Percentiles rank a stretch among this genome's conserved stretches.
Evolutionary conservation across 257 asterid species (phyloP).

Genomic region (Knoxia roxburghii): DNA sequence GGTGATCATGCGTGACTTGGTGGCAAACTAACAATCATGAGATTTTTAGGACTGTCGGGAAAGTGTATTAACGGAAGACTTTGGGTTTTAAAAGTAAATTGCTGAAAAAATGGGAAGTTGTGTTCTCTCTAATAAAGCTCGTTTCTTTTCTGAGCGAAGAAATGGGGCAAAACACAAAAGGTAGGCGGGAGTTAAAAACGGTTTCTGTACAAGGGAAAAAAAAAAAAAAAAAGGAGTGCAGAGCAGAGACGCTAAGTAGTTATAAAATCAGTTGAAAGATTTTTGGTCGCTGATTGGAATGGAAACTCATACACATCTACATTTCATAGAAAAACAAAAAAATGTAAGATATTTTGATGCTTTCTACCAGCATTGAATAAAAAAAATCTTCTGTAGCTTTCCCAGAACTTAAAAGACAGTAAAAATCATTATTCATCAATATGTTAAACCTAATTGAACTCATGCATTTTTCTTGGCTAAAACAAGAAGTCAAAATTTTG

Average conservation of each 20-base stretch:
- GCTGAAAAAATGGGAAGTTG: background rate
- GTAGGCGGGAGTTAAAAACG: no score
- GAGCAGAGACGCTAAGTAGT: background rate
- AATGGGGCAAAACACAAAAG: background rate
- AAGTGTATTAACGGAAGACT: background rate
- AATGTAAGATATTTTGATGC: no score
- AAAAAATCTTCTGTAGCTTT: background rate
- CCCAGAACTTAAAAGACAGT: background rate
- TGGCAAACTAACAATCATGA: conserved; percentile 8
- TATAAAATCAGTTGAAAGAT: no score
- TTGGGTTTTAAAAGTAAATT: background rate
- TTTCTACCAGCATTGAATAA: no score
- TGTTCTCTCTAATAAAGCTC: background rate
- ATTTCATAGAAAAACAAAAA: no score
- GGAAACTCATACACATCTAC: background rate
- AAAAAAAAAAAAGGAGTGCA: no score
- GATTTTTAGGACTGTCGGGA: background rate
- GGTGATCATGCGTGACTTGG: conserved; percentile 43
- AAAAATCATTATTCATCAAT: no score
- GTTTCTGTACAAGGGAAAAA: no score
- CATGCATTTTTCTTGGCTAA: background rate
- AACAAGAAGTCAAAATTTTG: background rate
- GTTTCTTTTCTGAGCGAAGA: background rate
- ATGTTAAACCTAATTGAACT: background rate
- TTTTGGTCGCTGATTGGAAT: background rate